Evolutionary conservation across 2,329 filamentous ascomycete species (phyloP), one percentile per base, ranked within the genome.

Genomic region (Pyrenophora seminiperda): DNA sequence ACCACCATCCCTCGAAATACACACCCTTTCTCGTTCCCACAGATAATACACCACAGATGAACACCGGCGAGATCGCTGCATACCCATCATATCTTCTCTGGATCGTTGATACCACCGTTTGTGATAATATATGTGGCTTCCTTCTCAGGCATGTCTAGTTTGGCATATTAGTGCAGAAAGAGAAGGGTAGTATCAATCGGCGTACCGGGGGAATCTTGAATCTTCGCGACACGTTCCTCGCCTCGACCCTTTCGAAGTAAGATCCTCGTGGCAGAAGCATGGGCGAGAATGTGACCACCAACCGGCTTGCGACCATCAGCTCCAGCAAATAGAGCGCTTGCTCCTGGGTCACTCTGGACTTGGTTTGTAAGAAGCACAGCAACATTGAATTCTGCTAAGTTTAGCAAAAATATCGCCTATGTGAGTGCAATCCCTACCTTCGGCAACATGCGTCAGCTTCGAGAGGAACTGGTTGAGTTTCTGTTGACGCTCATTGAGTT

Each of bases 41-140:
- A 15, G 4, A 47, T 29, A 13, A 4, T 2, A 29, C 14, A 15
- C 29, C 27, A 47, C 33, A 47, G 11, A 38, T 24, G 14, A 11
- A 31, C 7, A n/a, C 4, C 32, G 7, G 22, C 19, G 18, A 49
- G 18, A 41, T 47, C 7, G 10, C 24, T 33, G 13, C 10, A 41
- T 13, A 47, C n/a, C 17, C 27, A 9, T 68, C 37, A 86, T 27
- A 77, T 75, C 69, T 86, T 86, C 59, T 87, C 85, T 1, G 84
- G 81, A 65, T 88, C 85, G 50, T 81, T 85, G 71, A 88, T 87
- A 27, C 85, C 85, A 24, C 85, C 86, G 54, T 81, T 85, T 20
- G 84, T 88, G 60, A 89, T 89, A 56, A 88, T 79, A 69, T 89
- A 89, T 2, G 82, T 88, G 19, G 86, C 85, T 70, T 89, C 85